Evolutionary conservation across 805 yeast genomes (phyloP).

Genomic region (Sugiyamaella qingdaonensis): DNA sequence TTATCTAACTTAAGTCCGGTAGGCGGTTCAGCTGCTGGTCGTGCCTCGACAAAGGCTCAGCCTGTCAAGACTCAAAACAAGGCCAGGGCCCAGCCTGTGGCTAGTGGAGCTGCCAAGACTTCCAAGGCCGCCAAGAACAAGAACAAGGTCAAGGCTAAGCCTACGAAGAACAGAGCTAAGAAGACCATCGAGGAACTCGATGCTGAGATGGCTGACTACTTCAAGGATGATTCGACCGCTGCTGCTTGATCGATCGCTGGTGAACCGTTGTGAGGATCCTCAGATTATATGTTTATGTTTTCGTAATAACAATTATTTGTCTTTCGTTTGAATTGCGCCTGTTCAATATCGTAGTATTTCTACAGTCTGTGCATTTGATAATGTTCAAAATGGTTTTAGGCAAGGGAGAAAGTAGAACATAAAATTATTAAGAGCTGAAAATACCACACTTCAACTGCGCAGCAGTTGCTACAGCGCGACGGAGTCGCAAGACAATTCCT

Average conservation of each 20-base stretch:
- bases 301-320: too few relatives aligned
- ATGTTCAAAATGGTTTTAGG: too few relatives aligned
- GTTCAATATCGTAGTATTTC: too few relatives aligned
- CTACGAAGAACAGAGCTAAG: slow-evolving; percentile 37
- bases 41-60: slow-evolving; percentile 10
- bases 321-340: too few relatives aligned
- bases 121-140: slow-evolving; percentile 17
- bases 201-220: slow-evolving; percentile 97
- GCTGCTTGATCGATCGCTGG: neutral
- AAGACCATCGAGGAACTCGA: slow-evolving; percentile 92
- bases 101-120: slow-evolving; percentile 13
- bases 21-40: slow-evolving; percentile 14
- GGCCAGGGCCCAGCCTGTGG: slow-evolving; percentile 20
- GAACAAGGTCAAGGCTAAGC: slow-evolving; percentile 16
- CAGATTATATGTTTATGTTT: neutral
- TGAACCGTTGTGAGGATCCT: neutral
- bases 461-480: too few relatives aligned
- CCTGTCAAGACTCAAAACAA: slow-evolving; percentile 17
- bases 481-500: too few relatives aligned
- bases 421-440: too few relatives aligned
- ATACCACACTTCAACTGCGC: too few relatives aligned
- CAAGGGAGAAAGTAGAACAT: too few relatives aligned
- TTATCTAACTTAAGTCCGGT: neutral
- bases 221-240: slow-evolving; percentile 31
- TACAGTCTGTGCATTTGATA: too few relatives aligned